Conservation (phyloP, 495 filamentous ascomycete genomes). For the Annulohypoxylon maeteangense region DNA sequence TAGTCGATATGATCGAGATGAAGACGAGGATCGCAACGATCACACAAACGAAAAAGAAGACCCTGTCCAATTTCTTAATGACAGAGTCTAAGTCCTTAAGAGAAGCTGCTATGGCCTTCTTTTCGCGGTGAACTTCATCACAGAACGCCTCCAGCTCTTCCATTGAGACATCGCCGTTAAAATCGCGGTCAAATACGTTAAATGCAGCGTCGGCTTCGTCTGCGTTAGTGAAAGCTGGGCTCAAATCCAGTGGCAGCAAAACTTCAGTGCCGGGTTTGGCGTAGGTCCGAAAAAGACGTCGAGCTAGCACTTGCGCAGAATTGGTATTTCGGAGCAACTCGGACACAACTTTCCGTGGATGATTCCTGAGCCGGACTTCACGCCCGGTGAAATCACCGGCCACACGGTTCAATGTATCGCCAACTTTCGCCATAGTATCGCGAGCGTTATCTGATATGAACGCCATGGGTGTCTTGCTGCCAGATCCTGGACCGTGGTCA, state of each 20-base stretch:
- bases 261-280: constrained; percentile 77
- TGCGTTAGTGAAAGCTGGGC: constrained; percentile 79
- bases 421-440: constrained; percentile 78
- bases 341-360: constrained; percentile 87
- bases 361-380: constrained; percentile 74
- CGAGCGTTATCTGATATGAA: constrained; percentile 76
- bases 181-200: constrained; percentile 92
- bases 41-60: constrained; percentile 86
- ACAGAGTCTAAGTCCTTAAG: constrained; percentile 96
- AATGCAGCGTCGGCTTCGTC: constrained; percentile 95
- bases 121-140: constrained; percentile 93
- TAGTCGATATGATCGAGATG: constrained; percentile 87
- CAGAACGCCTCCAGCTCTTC: constrained; percentile 93
- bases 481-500: constrained; percentile 55
- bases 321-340: constrained; percentile 76
- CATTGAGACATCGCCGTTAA: constrained; percentile 97
- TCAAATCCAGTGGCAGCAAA: constrained; percentile 79
- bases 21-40: constrained; percentile 85
- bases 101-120: constrained; percentile 93
- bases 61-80: constrained; percentile 87
- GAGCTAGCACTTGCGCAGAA: constrained; percentile 87
- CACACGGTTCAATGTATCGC: constrained; percentile 87
- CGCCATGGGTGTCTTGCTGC: constrained; percentile 76
- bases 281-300: constrained; percentile 92
- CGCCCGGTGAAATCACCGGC: constrained; percentile 96